Evolutionary conservation across 2,329 filamentous ascomycete genomes (phyloP), one percentile per base, ranked within the genome.

Genomic region (Phialemonium atrogriseum): DNA sequence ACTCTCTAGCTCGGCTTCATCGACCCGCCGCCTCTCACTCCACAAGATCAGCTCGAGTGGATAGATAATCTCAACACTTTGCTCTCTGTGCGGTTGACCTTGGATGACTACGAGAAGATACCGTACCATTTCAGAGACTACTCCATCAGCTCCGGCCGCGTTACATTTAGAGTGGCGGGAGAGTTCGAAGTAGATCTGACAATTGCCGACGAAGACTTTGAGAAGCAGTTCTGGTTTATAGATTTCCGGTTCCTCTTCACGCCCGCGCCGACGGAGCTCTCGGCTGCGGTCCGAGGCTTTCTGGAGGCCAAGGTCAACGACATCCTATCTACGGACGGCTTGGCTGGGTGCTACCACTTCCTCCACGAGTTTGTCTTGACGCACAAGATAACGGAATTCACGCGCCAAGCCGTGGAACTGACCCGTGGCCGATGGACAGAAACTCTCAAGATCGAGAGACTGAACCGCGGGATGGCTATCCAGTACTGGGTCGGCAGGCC

Each of bases 121-220:
- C 91, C 91, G 1, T 58, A 64, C n/a, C 71, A 82, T 33, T 84
- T 96, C 52, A 72, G 71, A 45, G 70, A 83, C 38, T 96, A 87
- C 59, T 70, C 68, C 5, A 83, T 98, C 38, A 71, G 73, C 32
- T 83, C 85, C 31, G 91, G 93, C n/a, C 77, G 89, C 29, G 89
- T 84, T 6, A 96, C 87, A 0, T 98, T 98, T 54, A 73, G 66
- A 27, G 83, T 96, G 2, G 63, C 74, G 3, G 74, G 75, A 32
- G 89, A 96, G 54, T 95, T 95, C 47, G 89, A 96, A 54, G 75
- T 96, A 13, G 91, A 96, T 51, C 70, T 98, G 31, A 88, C 87
- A 1, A 83, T 96, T 40, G 85, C 84, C 12, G 82, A 88, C 44
- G 88, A 96, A 50, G 81, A 91, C 42, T 74, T 79, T 12, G 67